Conservation (phyloP, 768 basidiomycete species). For the Lactarius evosmus region DNA sequence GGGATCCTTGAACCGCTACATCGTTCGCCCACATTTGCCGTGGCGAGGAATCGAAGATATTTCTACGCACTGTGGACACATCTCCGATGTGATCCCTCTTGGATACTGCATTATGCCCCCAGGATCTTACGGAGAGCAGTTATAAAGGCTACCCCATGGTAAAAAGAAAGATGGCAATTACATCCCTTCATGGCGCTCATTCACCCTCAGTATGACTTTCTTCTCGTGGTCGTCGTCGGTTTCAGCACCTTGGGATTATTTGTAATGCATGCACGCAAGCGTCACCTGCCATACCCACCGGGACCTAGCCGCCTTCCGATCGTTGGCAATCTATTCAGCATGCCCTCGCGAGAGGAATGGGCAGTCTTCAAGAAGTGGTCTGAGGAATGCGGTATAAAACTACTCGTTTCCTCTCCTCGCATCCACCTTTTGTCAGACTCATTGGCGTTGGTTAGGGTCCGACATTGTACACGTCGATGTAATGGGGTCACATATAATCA, state of each 20-base stretch:
- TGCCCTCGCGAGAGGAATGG: conserved; percentile 25
- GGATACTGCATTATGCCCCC: no score
- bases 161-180: neutral
- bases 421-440: neutral
- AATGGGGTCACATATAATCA: neutral
- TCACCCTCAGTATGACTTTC: neutral
- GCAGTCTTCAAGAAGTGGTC: conserved; percentile 28
- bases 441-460: neutral
- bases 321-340: conserved; percentile 30
- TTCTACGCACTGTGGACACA: neutral
- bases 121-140: neutral
- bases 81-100: no score
- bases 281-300: conserved; percentile 21
- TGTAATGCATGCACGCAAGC: neutral
- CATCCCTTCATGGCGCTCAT: neutral
- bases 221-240: neutral
- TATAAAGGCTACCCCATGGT: neutral
- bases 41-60: neutral
- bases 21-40: neutral
- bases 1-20: no score
- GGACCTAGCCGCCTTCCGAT: conserved; percentile 30
- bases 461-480: conserved; percentile 7
- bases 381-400: conserved; percentile 25
- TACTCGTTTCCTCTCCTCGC: no score
- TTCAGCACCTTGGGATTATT: neutral